These are phyloP conservation scores for Amaranthus hypochondriacus DNA, from an alignment of 148 eudicot genomes.

Conservation along the genomic window DNA sequence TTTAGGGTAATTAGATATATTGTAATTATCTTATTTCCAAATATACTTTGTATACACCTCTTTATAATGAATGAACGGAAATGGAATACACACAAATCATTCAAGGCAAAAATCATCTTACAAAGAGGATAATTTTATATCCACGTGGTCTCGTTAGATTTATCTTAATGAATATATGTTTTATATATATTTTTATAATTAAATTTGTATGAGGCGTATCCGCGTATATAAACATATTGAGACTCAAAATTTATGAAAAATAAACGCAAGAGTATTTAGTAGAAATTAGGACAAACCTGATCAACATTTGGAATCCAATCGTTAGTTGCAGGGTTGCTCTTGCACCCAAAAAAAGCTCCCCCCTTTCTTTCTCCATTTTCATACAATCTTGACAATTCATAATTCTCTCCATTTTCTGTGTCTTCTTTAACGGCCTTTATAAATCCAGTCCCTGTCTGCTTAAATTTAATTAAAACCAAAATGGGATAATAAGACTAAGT, in stretches of 20 bases:
- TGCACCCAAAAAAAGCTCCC: conserved; percentile 10
- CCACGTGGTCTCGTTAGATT: too few relatives aligned
- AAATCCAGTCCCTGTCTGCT: conserved; percentile 68
- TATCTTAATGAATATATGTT: background rate
- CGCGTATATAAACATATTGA: too few relatives aligned
- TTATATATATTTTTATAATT: background rate
- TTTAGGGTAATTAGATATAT: too few relatives aligned
- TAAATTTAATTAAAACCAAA: background rate
- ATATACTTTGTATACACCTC: too few relatives aligned
- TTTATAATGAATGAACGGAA: too few relatives aligned
- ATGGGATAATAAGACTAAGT: background rate
- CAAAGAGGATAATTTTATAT: too few relatives aligned
- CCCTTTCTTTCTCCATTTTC: conserved; percentile 25
- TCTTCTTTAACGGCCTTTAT: conserved; percentile 37
- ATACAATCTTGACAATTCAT: conserved; percentile 14
- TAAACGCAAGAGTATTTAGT: background rate
- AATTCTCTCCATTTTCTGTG: conserved; percentile 22
- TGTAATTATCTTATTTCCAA: too few relatives aligned
- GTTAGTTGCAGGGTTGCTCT: conserved; percentile 64
- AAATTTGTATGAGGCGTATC: too few relatives aligned
- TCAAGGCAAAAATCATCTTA: too few relatives aligned
- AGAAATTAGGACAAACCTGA: conserved; percentile 20
- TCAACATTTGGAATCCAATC: conserved; percentile 55
- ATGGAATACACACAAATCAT: too few relatives aligned
- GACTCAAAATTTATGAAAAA: too few relatives aligned